Percentiles rank a stretch among this genome's conserved stretches.
These are phyloP conservation scores for Lepiota venenata DNA, from an alignment of 768 basidiomycete genomes.

Conservation along the genomic window DNA sequence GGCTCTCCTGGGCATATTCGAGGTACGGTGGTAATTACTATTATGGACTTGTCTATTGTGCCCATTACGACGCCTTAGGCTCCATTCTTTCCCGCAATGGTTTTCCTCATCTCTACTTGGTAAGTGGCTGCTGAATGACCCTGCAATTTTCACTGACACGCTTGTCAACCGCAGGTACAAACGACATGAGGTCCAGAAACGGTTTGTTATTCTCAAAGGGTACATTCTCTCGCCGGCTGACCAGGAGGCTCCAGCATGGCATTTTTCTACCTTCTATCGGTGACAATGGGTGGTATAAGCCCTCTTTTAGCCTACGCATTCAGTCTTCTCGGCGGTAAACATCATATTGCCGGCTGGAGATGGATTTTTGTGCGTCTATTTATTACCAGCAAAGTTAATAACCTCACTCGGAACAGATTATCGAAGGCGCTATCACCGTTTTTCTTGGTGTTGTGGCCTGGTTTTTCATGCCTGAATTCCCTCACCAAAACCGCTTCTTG, in stretches of 20 bases:
- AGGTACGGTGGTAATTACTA: constrained; percentile 23
- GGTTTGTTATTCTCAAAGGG: constrained; percentile 12
- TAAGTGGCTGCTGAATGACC: constrained; percentile 11
- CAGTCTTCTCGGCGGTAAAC: constrained; percentile 18
- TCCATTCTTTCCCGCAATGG: constrained; percentile 41
- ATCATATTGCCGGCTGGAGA: constrained; percentile 21
- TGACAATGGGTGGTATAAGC: constrained; percentile 23
- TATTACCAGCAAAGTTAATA: background rate
- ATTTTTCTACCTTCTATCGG: constrained; percentile 20
- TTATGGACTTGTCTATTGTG: background rate
- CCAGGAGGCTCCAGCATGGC: constrained; percentile 17
- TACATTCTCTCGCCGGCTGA: background rate
- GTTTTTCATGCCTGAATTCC: constrained; percentile 23
- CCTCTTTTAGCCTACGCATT: constrained; percentile 23
- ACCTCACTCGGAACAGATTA: constrained; percentile 15
- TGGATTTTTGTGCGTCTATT: constrained; percentile 24
- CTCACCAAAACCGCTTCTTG: constrained; percentile 25
- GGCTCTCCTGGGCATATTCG: constrained; percentile 41
- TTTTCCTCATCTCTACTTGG: constrained; percentile 48
- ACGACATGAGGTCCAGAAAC: constrained; percentile 28
- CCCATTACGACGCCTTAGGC: constrained; percentile 24
- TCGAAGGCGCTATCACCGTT: constrained; percentile 24
- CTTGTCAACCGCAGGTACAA: constrained; percentile 14
- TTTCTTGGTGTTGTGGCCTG: constrained; percentile 20
- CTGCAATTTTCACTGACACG: background rate